These are phyloP conservation scores for Ambrosiella beaveri DNA, from an alignment of 2,329 filamentous ascomycete species.

Conservation along the genomic window DNA sequence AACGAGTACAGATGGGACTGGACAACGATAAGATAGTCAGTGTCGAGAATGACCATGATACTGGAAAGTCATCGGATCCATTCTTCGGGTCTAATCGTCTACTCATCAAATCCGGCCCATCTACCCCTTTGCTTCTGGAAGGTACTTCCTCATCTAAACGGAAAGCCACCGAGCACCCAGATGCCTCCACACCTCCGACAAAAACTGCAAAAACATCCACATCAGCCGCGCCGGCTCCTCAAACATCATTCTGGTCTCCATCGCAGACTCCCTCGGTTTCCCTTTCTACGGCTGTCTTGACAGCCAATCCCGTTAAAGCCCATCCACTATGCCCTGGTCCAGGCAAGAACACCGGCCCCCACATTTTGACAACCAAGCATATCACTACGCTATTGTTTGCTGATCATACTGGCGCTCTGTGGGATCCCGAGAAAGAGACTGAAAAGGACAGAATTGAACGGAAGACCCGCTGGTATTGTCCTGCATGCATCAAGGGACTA, in stretches of 20 bases:
- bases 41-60: not conserved
- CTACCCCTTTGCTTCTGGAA: not conserved
- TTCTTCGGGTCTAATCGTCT: not conserved
- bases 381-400: conserved; percentile 63
- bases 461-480: conserved; percentile 39
- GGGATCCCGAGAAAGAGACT: not conserved
- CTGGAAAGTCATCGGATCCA: too few relatives aligned
- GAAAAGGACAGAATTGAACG: not conserved
- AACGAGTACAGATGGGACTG: conserved; percentile 62
- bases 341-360: conserved; percentile 48
- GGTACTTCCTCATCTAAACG: not conserved
- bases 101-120: not conserved
- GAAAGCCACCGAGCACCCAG: not conserved
- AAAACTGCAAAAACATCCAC: not conserved
- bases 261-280: conserved; percentile 48
- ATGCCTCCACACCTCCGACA: not conserved
- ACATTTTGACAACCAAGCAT: conserved; percentile 60
- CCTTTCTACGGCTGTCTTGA: not conserved
- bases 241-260: conserved; percentile 89
- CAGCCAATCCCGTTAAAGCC: conserved; percentile 34
- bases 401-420: conserved; percentile 38
- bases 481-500: conserved; percentile 67
- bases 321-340: conserved; percentile 51
- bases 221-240: conserved; percentile 17
- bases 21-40: conserved; percentile 17